Conservation (phyloP, 345 rosid genomes). For the Murraya koenigii region DNA sequence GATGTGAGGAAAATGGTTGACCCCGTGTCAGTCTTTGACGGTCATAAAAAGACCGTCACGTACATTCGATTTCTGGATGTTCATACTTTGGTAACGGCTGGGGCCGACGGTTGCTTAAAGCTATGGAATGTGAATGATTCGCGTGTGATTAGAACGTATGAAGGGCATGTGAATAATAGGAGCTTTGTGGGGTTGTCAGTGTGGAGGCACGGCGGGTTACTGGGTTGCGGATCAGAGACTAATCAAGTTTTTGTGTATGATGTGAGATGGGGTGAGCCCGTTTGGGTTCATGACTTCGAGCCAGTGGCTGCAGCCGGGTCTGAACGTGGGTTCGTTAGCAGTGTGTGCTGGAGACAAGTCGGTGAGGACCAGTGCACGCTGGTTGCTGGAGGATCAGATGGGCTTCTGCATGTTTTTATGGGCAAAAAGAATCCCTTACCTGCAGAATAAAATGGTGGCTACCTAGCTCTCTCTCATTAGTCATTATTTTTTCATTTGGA, state of each 20-base stretch:
- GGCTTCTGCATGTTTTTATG: slow-evolving; percentile 52
- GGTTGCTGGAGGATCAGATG: slow-evolving; percentile 84
- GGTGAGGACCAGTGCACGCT: slow-evolving; percentile 60
- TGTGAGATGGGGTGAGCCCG: slow-evolving; percentile 72
- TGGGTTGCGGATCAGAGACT: slow-evolving; percentile 82
- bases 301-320: slow-evolving; percentile 17
- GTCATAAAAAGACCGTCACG: slow-evolving; percentile 73
- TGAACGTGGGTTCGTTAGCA: slow-evolving; percentile 52
- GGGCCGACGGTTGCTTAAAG: slow-evolving; percentile 74
- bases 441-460: background rate
- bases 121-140: slow-evolving; percentile 44
- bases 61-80: slow-evolving; percentile 51
- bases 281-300: slow-evolving; percentile 61
- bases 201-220: slow-evolving; percentile 67
- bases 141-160: slow-evolving; percentile 44
- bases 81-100: slow-evolving; percentile 45
- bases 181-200: slow-evolving; percentile 83
- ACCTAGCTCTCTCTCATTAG: too few species aligned
- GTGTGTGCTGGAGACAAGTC: slow-evolving; percentile 82
- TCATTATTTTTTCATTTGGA: too few species aligned
- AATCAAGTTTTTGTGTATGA: slow-evolving; percentile 76
- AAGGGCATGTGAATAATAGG: slow-evolving; percentile 68
- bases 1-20: slow-evolving; percentile 50
- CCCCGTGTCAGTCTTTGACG: slow-evolving; percentile 46
- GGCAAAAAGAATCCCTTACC: slow-evolving; percentile 35